These are phyloP conservation scores for Pythium monospermum DNA, from an alignment of 352 stramenopile species.

Conservation along the genomic window DNA sequence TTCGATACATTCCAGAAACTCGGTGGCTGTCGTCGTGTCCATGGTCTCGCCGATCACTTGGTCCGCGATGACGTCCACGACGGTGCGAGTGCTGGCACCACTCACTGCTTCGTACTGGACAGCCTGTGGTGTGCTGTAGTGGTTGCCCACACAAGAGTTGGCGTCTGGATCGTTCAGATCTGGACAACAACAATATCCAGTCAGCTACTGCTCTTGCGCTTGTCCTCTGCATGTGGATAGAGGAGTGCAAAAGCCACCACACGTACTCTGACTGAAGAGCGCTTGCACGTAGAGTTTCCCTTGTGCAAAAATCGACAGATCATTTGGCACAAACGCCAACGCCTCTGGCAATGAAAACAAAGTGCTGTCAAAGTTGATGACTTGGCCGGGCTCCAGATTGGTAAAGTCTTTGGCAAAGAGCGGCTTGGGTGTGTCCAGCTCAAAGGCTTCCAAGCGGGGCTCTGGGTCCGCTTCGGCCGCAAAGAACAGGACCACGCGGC, in stretches of 20 bases:
- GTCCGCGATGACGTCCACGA: constrained; percentile 50
- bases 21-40: constrained; percentile 19
- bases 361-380: constrained; percentile 63
- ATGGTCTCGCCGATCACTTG: constrained; percentile 22
- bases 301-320: constrained; percentile 37
- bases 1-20: constrained; percentile 60
- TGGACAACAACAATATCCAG: too few species aligned
- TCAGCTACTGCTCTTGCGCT: too few species aligned
- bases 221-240: too few species aligned
- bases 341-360: constrained; percentile 52
- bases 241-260: too few species aligned
- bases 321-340: constrained; percentile 53
- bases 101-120: constrained; percentile 35
- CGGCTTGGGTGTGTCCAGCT: constrained; percentile 47
- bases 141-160: constrained; percentile 56
- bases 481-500: constrained; percentile 65
- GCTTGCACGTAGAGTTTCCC: constrained; percentile 54
- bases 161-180: constrained; percentile 63
- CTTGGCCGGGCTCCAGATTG: constrained; percentile 41
- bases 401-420: constrained; percentile 67
- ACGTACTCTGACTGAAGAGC: constrained; percentile 55
- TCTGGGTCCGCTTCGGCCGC: constrained; percentile 30
- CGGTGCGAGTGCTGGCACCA: constrained; percentile 18
- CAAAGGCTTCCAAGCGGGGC: constrained; percentile 53
- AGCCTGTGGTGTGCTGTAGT: constrained; percentile 48